Evolutionary conservation across 768 basidiomycete species (phyloP), one percentile per base, ranked within the genome.

Genomic region (Butyriboletus loyo): DNA sequence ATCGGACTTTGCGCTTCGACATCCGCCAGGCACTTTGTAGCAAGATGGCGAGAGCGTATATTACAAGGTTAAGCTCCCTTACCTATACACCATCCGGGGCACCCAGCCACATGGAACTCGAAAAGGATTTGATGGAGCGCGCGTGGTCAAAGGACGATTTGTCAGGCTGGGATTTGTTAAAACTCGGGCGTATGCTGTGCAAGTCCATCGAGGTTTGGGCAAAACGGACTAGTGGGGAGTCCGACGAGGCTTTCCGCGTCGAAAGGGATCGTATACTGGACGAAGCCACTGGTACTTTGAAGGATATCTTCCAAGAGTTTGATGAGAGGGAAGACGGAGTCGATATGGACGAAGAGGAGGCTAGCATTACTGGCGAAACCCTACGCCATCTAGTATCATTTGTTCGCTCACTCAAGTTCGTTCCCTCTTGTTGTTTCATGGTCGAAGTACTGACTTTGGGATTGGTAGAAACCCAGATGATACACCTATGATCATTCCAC

Each of bases 141-240:
- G 87, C 86, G 0, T 89, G 86, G 86, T 77, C 85, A 1, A 84
- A 82, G 60, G 81, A 87, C 38, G 86, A 87, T 22, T 67, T 74
- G 27, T 79, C 78, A 30, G 82, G 82, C 4, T 89, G 88, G 83
- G 86, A 87, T 48, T 77, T 86, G 13, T 75, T 75, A 4, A 73
- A 79, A 25, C 72, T 88, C 11, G 83, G 84, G 1, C 74, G 73
- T 39, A 70, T 79, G 40, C 62, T 89, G 17, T 75, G 77, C 31
- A 75, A 74, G 27, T 81, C 84, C 21, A 73, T 84, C 1, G 74
- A 75, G 40, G 77, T 77, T 10, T 90, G 89, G 89, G 75, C 87
- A 24, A 66, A 65, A 24, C 61, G 61, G 34, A 54, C 63, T 10
- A 66, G 65, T 36, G 60, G 64, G 11, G 70, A 66, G 15, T 60